Percentiles rank a stretch among this genome's conserved stretches.
phyloP scores from a whole-genome alignment of 208 protist genomes.

The Trypanosoma brucei region DNA sequence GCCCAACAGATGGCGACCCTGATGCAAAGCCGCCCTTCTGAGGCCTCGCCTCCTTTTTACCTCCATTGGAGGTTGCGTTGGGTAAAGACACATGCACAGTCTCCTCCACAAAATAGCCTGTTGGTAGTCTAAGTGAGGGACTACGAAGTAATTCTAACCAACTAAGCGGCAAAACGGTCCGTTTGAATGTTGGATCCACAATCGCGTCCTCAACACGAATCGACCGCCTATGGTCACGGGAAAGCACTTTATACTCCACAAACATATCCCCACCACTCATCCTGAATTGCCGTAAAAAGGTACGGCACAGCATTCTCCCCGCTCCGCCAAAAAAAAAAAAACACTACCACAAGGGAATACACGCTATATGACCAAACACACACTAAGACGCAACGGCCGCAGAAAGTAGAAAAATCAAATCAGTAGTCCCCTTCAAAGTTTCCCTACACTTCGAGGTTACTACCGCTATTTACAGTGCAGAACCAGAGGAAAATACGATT shows the following conservation, averaged over 20 bases:
- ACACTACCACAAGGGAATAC: not conserved
- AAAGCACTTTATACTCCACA: slow-evolving; percentile 82
- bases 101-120: slow-evolving; percentile 71
- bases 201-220: slow-evolving; percentile 75
- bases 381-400: slow-evolving; percentile 1
- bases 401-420: slow-evolving; percentile 20
- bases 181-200: slow-evolving; percentile 61
- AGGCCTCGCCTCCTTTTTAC: not conserved
- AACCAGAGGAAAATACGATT: no score
- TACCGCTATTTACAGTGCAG: no score
- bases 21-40: not conserved
- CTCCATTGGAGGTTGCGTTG: slow-evolving; percentile 14
- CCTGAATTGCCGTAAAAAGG: slow-evolving; percentile 33
- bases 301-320: slow-evolving; percentile 31
- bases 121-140: slow-evolving; percentile 56
- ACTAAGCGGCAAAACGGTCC: slow-evolving; percentile 58
- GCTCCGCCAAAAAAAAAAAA: slow-evolving; percentile 6
- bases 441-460: no score
- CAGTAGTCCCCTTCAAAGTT: not conserved
- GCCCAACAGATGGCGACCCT: not conserved
- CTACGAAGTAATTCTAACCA: slow-evolving; percentile 82
- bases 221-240: slow-evolving; percentile 67
- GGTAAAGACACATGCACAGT: slow-evolving; percentile 34
- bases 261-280: slow-evolving; percentile 68
- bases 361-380: not conserved